Evolutionary conservation across 2,329 filamentous ascomycete species (phyloP), one percentile per base, ranked within the genome.

Genomic region (Pseudogymnoascus destructans): DNA sequence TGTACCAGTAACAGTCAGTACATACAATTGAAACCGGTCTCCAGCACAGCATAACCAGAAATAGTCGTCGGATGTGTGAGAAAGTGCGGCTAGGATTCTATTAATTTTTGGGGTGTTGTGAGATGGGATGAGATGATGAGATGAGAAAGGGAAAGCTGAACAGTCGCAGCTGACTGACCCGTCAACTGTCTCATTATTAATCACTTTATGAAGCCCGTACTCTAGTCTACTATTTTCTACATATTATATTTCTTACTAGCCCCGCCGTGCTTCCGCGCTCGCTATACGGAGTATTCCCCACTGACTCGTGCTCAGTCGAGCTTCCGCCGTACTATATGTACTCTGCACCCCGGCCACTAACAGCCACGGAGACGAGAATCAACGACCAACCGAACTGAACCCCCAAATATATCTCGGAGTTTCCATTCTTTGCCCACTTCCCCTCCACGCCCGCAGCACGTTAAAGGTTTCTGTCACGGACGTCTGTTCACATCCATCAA

Each of bases 321-420:
- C 42, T 27, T 49, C 42, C 38, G 38, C 25, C 8, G 25, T 25
- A 25, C 27, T 30, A 10, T 30, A 30, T 30, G 27, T 30, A 46
- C 42, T 23, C 42, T 27, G 42, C 21, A 27, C 21, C 42, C 13
- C n/a, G 42, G 42, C 42, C 42, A 49, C 42, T 49, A 49, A 49
- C 42, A 7, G 7, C 23, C 42, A 40, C 36, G 6, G 19, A 49
- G 42, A 49, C 42, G 42, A 49, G 42, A 49, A 27, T 4, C 40
- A n/a, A 5, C 10, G 27, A 30, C 27, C 23, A 7, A 25, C 23
- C 10, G 25, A 8, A 27, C 42, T 27, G 42, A 49, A 49, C 42
- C 42, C 42, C 42, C 42, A 49, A 49, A 49, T 49, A 49, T 49
- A 49, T 49, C 42, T 49, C 21, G 42, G 42, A 49, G 42, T 23